Evolutionary conservation across 352 stramenopile species (phyloP).

Genomic region (Elongisporangium undulatum): DNA sequence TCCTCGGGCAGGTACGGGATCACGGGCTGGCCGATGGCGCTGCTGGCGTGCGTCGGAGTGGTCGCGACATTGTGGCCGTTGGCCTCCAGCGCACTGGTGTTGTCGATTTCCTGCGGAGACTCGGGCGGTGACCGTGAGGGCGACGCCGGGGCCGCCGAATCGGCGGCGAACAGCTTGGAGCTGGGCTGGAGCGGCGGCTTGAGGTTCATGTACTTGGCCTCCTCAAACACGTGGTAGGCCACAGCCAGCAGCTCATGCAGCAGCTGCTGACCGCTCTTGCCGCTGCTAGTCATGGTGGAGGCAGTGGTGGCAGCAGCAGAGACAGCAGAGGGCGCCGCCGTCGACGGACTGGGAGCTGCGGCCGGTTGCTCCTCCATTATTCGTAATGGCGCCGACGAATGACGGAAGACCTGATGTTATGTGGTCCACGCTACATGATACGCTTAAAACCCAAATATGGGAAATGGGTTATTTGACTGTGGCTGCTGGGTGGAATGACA

Average conservation of each 20-base stretch:
- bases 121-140: constrained; percentile 26
- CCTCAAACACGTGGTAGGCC: constrained; percentile 72
- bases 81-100: constrained; percentile 20
- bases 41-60: constrained; percentile 9
- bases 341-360: neutral
- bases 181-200: constrained; percentile 77
- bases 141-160: constrained; percentile 27
- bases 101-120: constrained; percentile 45
- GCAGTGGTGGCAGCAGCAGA: neutral
- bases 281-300: neutral
- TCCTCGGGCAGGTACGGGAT: constrained; percentile 76
- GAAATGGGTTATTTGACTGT: no score
- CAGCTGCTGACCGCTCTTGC: constrained; percentile 48
- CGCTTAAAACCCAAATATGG: no score
- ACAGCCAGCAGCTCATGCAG: constrained; percentile 70
- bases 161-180: constrained; percentile 68
- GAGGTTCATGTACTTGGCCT: constrained; percentile 82
- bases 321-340: neutral
- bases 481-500: neutral
- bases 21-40: constrained; percentile 29
- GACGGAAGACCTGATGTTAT: neutral
- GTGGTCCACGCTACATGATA: neutral
- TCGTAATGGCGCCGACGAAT: neutral
- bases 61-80: constrained; percentile 14
- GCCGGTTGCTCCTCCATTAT: neutral